These are phyloP conservation scores for Nothophoma quercina DNA, from an alignment of 2,329 filamentous ascomycete species.

Conservation along the genomic window DNA sequence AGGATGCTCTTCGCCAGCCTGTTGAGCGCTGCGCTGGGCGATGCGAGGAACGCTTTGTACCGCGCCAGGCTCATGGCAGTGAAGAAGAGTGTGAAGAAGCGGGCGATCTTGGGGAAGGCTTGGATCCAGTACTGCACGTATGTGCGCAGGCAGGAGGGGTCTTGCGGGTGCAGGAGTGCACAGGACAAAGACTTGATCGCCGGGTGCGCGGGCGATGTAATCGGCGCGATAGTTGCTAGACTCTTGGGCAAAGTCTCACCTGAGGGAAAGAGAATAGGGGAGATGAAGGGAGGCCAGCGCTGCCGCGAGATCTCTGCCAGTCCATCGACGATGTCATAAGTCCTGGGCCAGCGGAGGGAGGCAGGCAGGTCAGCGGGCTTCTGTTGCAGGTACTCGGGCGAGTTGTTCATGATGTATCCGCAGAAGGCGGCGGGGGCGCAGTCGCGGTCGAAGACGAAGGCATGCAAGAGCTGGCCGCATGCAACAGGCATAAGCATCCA, in stretches of 20 bases:
- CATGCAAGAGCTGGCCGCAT: slow-evolving; percentile 59
- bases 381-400: slow-evolving; percentile 78
- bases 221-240: slow-evolving; percentile 74
- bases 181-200: slow-evolving; percentile 86
- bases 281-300: slow-evolving; percentile 87
- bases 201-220: slow-evolving; percentile 86
- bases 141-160: slow-evolving; percentile 87
- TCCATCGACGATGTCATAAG: slow-evolving; percentile 79
- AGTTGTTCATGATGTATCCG: slow-evolving; percentile 72
- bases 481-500: slow-evolving; percentile 61
- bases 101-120: slow-evolving; percentile 79
- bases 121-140: slow-evolving; percentile 87
- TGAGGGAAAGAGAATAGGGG: slow-evolving; percentile 84
- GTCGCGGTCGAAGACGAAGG: slow-evolving; percentile 60
- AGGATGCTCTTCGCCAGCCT: slow-evolving; percentile 73
- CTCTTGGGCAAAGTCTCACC: slow-evolving; percentile 69
- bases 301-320: slow-evolving; percentile 81
- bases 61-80: slow-evolving; percentile 73
- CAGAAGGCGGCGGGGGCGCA: slow-evolving; percentile 65
- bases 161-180: slow-evolving; percentile 84
- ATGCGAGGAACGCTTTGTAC: slow-evolving; percentile 72
- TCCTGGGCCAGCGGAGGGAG: slow-evolving; percentile 74
- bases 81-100: slow-evolving; percentile 79
- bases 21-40: slow-evolving; percentile 73
- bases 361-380: slow-evolving; percentile 73